Percentiles rank a stretch among this genome's conserved stretches.
phyloP scores from a whole-genome alignment of 164 flowering plant species.

The Berberis vulgaris region DNA sequence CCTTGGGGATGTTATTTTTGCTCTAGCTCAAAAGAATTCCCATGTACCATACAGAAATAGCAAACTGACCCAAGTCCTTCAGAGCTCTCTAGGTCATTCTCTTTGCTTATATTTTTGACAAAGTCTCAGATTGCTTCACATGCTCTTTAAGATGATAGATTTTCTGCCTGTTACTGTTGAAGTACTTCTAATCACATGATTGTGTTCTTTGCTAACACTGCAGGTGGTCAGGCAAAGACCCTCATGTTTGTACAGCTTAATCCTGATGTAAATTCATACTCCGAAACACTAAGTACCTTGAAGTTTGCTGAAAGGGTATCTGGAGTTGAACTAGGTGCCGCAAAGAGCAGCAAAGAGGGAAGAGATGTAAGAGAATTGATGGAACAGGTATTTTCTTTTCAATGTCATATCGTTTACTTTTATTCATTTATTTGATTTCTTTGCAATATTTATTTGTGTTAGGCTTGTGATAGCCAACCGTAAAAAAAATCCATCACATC shows the following conservation, averaged over 20 bases:
- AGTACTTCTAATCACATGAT: not conserved
- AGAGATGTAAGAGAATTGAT: conserved; percentile 71
- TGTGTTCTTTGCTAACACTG: conserved; percentile 1
- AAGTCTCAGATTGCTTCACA: not conserved
- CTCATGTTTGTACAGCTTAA: conserved; percentile 97
- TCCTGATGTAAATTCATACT: conserved; percentile 66
- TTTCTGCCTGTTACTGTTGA: not conserved
- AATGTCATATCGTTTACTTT: not conserved
- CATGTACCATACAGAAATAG: conserved; percentile 96
- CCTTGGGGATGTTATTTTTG: conserved; percentile 94
- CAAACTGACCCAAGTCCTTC: conserved; percentile 97
- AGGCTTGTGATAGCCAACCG: too few species aligned
- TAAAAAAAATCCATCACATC: too few species aligned
- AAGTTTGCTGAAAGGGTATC: conserved; percentile 98
- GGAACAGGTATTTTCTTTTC: conserved; percentile 63
- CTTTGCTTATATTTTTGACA: not conserved
- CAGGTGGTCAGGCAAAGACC: conserved; percentile 98
- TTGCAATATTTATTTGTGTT: not conserved
- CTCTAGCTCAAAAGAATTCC: conserved; percentile 73
- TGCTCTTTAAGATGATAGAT: not conserved
- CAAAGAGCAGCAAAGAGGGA: conserved; percentile 80
- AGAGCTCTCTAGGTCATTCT: conserved; percentile 69
- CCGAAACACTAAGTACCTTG: conserved; percentile 75
- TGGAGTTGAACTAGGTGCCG: conserved; percentile 96
- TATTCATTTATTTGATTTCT: not conserved